Conservation (phyloP, 1,139 yeast genomes). For the Protomyces gravidus region DNA sequence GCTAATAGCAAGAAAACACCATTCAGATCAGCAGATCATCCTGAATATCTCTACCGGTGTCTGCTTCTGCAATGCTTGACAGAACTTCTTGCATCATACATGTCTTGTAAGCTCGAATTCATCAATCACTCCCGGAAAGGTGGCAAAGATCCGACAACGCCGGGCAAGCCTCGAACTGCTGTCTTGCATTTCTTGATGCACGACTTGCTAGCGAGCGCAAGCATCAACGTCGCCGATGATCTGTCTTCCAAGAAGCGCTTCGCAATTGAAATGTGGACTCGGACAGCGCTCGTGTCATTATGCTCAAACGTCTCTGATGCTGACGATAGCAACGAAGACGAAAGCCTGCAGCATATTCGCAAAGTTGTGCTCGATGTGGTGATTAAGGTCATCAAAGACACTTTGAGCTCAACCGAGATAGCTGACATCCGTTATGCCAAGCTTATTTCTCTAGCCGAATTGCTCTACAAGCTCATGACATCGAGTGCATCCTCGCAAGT, state of each 20-base stretch:
- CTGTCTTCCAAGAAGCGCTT: conserved; percentile 41
- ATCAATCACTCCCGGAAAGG: conserved; percentile 56
- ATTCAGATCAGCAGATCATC: conserved; percentile 42
- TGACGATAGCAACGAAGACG: conserved; percentile 33
- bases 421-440: conserved; percentile 51
- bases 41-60: conserved; percentile 59
- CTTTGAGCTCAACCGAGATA: conserved; percentile 40
- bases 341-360: conserved; percentile 45
- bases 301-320: conserved; percentile 63
- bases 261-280: conserved; percentile 39
- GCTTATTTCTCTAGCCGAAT: conserved; percentile 54
- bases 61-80: conserved; percentile 64
- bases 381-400: conserved; percentile 58
- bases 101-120: conserved; percentile 75
- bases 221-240: conserved; percentile 41
- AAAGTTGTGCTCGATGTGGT: conserved; percentile 68
- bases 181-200: conserved; percentile 73
- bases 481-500: conserved; percentile 29
- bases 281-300: conserved; percentile 42
- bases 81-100: conserved; percentile 74
- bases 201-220: conserved; percentile 61
- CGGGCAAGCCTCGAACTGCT: conserved; percentile 62
- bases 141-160: conserved; percentile 34
- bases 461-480: conserved; percentile 42
- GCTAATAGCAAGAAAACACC: conserved; percentile 24